phyloP scores from a whole-genome alignment of 306 rosid species.

The Nissolia schottii region DNA sequence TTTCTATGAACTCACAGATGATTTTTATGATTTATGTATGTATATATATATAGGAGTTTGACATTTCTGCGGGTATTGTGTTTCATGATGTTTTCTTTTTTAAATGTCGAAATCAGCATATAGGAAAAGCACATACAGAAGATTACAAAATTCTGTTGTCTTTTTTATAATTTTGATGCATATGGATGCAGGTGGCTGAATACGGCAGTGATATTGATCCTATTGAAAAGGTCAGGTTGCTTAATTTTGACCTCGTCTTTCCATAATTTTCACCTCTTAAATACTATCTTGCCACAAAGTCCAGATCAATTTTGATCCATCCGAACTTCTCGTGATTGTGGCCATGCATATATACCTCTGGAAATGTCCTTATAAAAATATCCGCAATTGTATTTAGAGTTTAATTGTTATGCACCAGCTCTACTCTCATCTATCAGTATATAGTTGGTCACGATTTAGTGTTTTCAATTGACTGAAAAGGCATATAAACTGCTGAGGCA shows the following conservation, averaged over 20 bases:
- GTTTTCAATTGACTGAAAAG: neutral
- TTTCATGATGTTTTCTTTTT: slow-evolving; percentile 15
- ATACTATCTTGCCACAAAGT: neutral
- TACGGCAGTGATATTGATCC: slow-evolving; percentile 23
- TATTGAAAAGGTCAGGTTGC: slow-evolving; percentile 23
- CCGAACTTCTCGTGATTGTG: slow-evolving; percentile 3
- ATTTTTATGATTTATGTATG: slow-evolving; percentile 1
- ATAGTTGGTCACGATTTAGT: neutral
- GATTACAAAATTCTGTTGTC: neutral
- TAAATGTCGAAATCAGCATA: slow-evolving; percentile 19
- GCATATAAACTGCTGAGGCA: neutral
- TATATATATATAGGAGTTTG: neutral
- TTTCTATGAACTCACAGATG: neutral
- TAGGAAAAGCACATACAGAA: neutral
- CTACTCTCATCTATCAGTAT: too few relatives aligned
- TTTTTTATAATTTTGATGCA: slow-evolving; percentile 12
- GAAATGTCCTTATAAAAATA: neutral
- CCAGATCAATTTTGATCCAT: slow-evolving; percentile 20
- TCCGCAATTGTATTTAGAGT: too few relatives aligned
- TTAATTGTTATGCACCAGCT: too few relatives aligned
- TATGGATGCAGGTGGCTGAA: slow-evolving; percentile 22
- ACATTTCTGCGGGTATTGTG: slow-evolving; percentile 6
- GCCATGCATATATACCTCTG: neutral
- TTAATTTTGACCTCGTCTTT: slow-evolving; percentile 33
- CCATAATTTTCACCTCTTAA: slow-evolving; percentile 15